These are phyloP conservation scores for Giardia muris DNA, from an alignment of 208 protist species.

Conservation along the genomic window DNA sequence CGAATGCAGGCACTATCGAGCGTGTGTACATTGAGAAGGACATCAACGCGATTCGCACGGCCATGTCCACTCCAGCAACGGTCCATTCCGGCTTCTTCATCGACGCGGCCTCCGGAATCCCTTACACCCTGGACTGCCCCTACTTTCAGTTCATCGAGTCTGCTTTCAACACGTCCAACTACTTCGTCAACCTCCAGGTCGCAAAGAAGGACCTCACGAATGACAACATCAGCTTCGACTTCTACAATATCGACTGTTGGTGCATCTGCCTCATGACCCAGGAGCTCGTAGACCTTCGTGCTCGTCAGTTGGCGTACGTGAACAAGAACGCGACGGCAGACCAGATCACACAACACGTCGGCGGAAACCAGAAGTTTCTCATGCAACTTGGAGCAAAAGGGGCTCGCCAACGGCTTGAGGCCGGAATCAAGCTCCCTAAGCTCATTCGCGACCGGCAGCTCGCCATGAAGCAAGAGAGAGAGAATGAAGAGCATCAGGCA, in stretches of 20 bases:
- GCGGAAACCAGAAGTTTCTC: conserved; percentile 7
- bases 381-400: not conserved
- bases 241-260: not conserved
- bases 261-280: conserved; percentile 1
- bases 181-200: conserved; percentile 60
- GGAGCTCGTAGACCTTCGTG: not conserved
- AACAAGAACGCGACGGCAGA: not conserved
- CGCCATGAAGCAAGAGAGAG: not conserved
- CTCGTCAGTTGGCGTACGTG: not conserved
- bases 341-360: conserved; percentile 1
- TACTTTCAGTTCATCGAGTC: conserved; percentile 61
- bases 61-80: conserved; percentile 35
- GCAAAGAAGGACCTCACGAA: conserved; percentile 13
- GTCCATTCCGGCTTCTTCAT: conserved; percentile 50
- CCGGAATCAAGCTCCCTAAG: not conserved
- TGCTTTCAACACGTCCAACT: conserved; percentile 64
- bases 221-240: not conserved
- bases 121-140: conserved; percentile 45
- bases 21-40: not conserved
- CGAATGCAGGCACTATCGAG: not conserved
- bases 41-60: not conserved
- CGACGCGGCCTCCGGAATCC: conserved; percentile 60
- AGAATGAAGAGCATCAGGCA: not conserved
- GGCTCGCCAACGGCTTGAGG: not conserved
- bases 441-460: not conserved